Percentiles rank a stretch among this genome's conserved stretches.
Evolutionary conservation across 108 stramenopile genomes (phyloP).

Genomic region (Thalassiosira profunda): DNA sequence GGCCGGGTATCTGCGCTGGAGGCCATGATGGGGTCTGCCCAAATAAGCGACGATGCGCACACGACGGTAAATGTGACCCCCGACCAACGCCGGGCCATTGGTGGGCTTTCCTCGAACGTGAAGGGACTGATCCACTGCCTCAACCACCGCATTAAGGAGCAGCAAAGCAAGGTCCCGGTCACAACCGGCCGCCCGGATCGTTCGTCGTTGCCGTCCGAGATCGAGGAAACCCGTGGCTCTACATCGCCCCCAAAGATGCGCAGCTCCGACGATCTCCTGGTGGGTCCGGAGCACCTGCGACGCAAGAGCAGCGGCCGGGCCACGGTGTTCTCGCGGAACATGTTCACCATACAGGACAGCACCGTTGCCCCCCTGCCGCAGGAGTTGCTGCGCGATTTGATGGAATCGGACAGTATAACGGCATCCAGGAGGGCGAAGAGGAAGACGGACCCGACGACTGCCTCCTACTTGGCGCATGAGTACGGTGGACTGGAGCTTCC

Average conservation of each 20-base stretch:
- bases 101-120: not conserved
- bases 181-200: not conserved
- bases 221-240: not conserved
- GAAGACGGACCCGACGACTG: not conserved
- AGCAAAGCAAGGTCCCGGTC: not conserved
- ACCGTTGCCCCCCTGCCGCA: too few species aligned
- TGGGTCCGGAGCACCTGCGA: too few species aligned
- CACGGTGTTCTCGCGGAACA: too few species aligned
- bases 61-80: not conserved
- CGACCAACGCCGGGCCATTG: conserved; percentile 1
- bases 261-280: too few species aligned
- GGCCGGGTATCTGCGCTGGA: too few species aligned
- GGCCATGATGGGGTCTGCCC: too few species aligned
- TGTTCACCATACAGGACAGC: too few species aligned
- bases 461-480: not conserved
- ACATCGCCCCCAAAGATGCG: too few species aligned
- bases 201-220: not conserved
- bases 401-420: too few species aligned
- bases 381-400: not conserved
- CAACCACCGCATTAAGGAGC: not conserved
- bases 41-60: too few species aligned
- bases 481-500: conserved; percentile 8
- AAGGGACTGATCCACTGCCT: not conserved
- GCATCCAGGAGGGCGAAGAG: not conserved
- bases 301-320: too few species aligned